These are phyloP conservation scores for Geosmithia putterillii DNA, from an alignment of 2,329 filamentous ascomycete species.

Conservation along the genomic window DNA sequence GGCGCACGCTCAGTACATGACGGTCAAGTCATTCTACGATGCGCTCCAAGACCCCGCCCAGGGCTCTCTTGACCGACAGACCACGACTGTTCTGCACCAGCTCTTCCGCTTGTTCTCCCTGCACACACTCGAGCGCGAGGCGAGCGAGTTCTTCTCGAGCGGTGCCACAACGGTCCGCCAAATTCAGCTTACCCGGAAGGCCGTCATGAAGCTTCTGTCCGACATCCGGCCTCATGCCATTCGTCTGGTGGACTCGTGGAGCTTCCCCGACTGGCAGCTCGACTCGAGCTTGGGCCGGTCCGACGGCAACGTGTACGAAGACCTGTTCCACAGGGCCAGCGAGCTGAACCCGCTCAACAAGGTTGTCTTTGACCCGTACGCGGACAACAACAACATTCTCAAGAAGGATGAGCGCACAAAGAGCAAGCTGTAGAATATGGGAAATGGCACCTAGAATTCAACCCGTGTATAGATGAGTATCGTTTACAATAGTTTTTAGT, in stretches of 20 bases:
- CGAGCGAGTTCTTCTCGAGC: slow-evolving; percentile 60
- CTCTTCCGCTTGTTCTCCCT: slow-evolving; percentile 74
- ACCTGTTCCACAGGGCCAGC: slow-evolving; percentile 61
- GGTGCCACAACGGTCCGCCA: slow-evolving; percentile 59
- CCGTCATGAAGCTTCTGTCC: slow-evolving; percentile 56
- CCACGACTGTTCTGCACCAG: slow-evolving; percentile 49
- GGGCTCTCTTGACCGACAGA: slow-evolving; percentile 43
- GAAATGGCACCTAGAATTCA: no score
- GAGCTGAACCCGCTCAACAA: slow-evolving; percentile 64
- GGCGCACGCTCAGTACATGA: slow-evolving; percentile 64
- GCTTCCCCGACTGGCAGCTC: slow-evolving; percentile 67
- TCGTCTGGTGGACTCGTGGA: slow-evolving; percentile 60
- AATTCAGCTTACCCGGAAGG: slow-evolving; percentile 55
- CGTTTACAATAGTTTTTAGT: no score
- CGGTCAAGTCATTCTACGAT: slow-evolving; percentile 60
- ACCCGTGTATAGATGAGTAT: no score
- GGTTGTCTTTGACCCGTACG: slow-evolving; percentile 61
- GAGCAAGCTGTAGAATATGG: slow-evolving; percentile 39
- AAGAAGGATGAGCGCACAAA: slow-evolving; percentile 41
- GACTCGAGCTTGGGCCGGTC: slow-evolving; percentile 58
- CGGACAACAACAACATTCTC: slow-evolving; percentile 39
- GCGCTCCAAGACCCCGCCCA: slow-evolving; percentile 21
- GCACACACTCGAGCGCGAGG: slow-evolving; percentile 50
- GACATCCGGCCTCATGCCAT: slow-evolving; percentile 65
- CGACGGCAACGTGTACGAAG: slow-evolving; percentile 68